Evolutionary conservation across 2,329 filamentous ascomycete species (phyloP).

Genomic region (Decorospora gaudefroyi): DNA sequence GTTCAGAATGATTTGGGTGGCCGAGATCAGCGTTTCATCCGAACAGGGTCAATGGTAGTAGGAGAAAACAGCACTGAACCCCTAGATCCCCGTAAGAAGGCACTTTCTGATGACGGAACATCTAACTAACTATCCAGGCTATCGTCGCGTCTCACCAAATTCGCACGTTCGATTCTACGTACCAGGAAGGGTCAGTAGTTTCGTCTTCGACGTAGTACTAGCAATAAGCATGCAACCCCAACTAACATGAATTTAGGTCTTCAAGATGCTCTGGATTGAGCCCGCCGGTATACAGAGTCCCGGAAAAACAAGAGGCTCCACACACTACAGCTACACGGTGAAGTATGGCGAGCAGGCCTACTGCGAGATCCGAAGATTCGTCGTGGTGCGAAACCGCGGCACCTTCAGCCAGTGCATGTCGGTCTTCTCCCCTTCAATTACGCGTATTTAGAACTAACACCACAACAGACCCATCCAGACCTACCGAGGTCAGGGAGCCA

Average conservation of each 20-base stretch:
- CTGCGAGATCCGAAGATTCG: not conserved
- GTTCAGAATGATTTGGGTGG: too few species aligned
- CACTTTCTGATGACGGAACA: too few species aligned
- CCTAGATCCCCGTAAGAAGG: too few species aligned
- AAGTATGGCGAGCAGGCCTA: not conserved
- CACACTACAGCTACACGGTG: not conserved
- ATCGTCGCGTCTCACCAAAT: too few species aligned
- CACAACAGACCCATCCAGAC: conserved; percentile 27
- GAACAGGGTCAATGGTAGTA: too few species aligned
- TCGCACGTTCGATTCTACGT: too few species aligned
- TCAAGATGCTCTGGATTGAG: not conserved
- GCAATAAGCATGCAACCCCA: too few species aligned
- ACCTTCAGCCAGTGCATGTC: not conserved
- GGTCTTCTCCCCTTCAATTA: not conserved
- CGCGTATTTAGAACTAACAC: not conserved
- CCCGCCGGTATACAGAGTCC: not conserved
- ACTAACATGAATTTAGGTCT: not conserved
- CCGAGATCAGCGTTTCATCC: too few species aligned
- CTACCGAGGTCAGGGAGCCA: conserved; percentile 21
- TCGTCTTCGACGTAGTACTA: too few species aligned
- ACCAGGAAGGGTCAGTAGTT: too few species aligned
- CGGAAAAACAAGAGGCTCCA: not conserved
- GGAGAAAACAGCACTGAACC: too few species aligned
- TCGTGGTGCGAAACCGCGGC: not conserved
- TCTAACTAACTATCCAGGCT: too few species aligned